These are phyloP conservation scores for Fusarium temperatum DNA, from an alignment of 2,329 filamentous ascomycete genomes.

Conservation along the genomic window DNA sequence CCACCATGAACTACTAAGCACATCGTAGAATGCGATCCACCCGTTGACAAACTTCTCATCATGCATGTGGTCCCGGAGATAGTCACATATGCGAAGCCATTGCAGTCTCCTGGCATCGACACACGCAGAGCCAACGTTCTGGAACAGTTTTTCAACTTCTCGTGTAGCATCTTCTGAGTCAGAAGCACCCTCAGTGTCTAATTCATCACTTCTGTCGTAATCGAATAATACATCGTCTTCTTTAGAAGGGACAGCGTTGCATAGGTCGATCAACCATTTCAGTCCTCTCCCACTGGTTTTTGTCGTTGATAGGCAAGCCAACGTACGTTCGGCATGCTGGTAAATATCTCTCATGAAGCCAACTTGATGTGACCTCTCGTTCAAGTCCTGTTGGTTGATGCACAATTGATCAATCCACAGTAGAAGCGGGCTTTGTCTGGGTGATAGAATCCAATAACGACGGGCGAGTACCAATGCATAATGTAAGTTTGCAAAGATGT, in stretches of 20 bases:
- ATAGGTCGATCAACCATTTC: background rate
- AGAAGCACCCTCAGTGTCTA: too few relatives aligned
- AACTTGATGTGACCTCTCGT: accelerated
- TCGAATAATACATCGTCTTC: background rate
- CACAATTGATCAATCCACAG: background rate
- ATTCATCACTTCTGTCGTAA: too few relatives aligned
- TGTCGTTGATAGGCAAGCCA: background rate
- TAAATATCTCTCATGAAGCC: accelerated
- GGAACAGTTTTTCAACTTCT: too few relatives aligned
- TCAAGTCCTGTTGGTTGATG: accelerated
- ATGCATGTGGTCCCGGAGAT: background rate
- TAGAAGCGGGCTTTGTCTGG: accelerated
- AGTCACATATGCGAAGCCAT: background rate
- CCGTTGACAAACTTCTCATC: background rate
- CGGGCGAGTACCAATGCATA: accelerated
- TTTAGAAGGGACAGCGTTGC: accelerated
- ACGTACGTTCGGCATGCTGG: accelerated
- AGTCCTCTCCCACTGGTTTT: background rate
- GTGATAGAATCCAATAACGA: accelerated
- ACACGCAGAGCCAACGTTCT: too few relatives aligned
- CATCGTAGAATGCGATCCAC: background rate
- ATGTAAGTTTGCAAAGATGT: accelerated
- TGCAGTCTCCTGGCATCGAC: too few relatives aligned
- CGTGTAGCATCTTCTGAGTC: background rate
- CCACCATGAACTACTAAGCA: accelerated